Percentiles rank a stretch among this genome's conserved stretches.
Conservation (phyloP, 306 rosid genomes). For the Ziziphus jujuba region DNA sequence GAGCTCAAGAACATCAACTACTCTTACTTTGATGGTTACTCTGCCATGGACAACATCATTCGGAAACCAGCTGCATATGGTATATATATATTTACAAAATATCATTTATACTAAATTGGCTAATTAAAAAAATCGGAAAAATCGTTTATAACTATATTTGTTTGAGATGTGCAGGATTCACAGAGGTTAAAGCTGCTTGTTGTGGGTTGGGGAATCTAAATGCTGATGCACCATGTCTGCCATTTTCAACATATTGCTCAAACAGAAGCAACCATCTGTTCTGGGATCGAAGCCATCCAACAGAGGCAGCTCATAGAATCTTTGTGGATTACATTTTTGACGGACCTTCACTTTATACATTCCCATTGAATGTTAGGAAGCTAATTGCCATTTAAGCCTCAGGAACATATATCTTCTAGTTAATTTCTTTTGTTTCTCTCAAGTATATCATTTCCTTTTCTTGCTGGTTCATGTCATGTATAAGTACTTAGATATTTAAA, state of each 20-base stretch:
- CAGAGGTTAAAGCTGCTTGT: conserved; percentile 66
- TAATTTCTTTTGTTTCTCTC: too few species aligned
- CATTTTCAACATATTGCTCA: conserved; percentile 43
- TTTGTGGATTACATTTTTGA: conserved; percentile 42
- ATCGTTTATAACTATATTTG: not conserved
- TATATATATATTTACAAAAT: conserved; percentile 5
- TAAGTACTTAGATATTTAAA: too few species aligned
- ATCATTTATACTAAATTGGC: not conserved
- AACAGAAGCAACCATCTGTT: conserved; percentile 68
- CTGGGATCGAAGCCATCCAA: conserved; percentile 77
- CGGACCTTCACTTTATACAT: conserved; percentile 52
- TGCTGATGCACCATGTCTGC: conserved; percentile 46
- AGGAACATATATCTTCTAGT: too few species aligned
- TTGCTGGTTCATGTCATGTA: too few species aligned
- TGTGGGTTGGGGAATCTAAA: conserved; percentile 69
- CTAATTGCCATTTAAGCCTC: conserved; percentile 46
- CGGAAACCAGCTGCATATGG: conserved; percentile 52
- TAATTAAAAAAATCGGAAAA: not conserved
- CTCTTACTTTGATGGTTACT: conserved; percentile 65
- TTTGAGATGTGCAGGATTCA: conserved; percentile 46
- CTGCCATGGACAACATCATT: conserved; percentile 37
- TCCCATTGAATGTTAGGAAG: conserved; percentile 53
- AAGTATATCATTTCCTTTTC: too few species aligned
- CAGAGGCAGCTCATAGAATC: conserved; percentile 55
- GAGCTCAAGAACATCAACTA: conserved; percentile 41